phyloP scores from a whole-genome alignment of 345 rosid genomes.

The Populus nigra region DNA sequence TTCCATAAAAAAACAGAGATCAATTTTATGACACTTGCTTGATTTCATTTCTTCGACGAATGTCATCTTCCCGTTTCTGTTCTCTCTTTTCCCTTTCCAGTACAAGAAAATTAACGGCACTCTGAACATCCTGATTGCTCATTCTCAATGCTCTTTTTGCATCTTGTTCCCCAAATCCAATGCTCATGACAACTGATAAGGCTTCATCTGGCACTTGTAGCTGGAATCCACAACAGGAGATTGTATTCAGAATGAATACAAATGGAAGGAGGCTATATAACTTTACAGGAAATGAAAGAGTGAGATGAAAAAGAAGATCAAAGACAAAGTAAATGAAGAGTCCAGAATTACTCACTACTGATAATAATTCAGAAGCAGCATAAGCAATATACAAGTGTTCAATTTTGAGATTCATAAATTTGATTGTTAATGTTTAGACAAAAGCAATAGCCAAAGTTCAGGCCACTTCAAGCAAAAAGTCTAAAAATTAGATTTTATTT shows the following conservation, averaged over 20 bases:
- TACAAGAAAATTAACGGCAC: conserved; percentile 71
- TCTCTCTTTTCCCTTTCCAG: conserved; percentile 65
- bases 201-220: conserved; percentile 79
- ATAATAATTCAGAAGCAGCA: background rate
- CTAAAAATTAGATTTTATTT: background rate
- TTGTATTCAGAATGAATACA: background rate
- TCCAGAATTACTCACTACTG: background rate
- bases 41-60: conserved; percentile 53
- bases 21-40: conserved; percentile 30
- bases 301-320: background rate
- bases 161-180: conserved; percentile 76
- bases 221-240: conserved; percentile 39
- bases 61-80: conserved; percentile 51
- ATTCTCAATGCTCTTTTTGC: conserved; percentile 82
- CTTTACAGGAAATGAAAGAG: background rate
- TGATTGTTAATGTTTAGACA: background rate
- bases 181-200: conserved; percentile 68
- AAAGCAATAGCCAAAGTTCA: background rate
- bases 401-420: background rate
- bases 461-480: background rate
- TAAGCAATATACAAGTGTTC: too few relatives aligned
- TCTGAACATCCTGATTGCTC: conserved; percentile 69
- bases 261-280: background rate
- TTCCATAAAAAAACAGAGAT: background rate
- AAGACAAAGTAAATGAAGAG: background rate